Conservation (phyloP, 202 grass and related monocot genomes). For the Panicum hallii region DNA sequence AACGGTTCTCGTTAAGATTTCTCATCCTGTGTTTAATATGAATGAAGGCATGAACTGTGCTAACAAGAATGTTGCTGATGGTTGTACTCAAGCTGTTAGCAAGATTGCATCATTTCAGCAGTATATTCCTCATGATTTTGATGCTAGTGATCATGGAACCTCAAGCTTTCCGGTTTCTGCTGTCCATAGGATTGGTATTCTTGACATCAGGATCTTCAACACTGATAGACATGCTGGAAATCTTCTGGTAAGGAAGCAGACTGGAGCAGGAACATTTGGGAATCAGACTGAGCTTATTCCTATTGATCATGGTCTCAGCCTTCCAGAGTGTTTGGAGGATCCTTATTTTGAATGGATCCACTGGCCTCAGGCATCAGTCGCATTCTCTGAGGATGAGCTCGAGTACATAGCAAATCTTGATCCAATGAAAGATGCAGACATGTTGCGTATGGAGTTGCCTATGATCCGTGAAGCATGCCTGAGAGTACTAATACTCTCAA, state of each 20-base stretch:
- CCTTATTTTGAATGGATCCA: conserved; percentile 99
- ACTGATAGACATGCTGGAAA: conserved; percentile 98
- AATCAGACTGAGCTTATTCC: conserved; percentile 80
- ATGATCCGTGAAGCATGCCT: conserved; percentile 95
- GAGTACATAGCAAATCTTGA: conserved; percentile 88
- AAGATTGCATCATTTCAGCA: conserved; percentile 97
- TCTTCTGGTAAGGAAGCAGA: conserved; percentile 82
- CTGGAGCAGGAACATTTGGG: conserved; percentile 60
- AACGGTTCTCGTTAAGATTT: conserved; percentile 87
- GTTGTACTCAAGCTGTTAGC: conserved; percentile 51
- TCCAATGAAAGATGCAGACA: conserved; percentile 82
- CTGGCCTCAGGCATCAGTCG: conserved; percentile 95
- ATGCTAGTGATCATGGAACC: conserved; percentile 95
- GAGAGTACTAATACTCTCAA: conserved; percentile 85
- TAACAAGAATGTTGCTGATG: conserved; percentile 40
- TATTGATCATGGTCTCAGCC: conserved; percentile 97
- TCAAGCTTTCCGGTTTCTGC: conserved; percentile 89
- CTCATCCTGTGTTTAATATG: conserved; percentile 86
- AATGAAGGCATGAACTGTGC: conserved; percentile 60
- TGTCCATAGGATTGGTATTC: conserved; percentile 94
- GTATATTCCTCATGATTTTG: conserved; percentile 95
- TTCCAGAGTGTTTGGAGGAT: conserved; percentile 97
- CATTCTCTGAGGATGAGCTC: conserved; percentile 94
- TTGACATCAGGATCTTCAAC: conserved; percentile 98
- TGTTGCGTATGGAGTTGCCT: conserved; percentile 80